Conservation (phyloP, 23 red algal species). For the Gracilaria domingensis region DNA sequence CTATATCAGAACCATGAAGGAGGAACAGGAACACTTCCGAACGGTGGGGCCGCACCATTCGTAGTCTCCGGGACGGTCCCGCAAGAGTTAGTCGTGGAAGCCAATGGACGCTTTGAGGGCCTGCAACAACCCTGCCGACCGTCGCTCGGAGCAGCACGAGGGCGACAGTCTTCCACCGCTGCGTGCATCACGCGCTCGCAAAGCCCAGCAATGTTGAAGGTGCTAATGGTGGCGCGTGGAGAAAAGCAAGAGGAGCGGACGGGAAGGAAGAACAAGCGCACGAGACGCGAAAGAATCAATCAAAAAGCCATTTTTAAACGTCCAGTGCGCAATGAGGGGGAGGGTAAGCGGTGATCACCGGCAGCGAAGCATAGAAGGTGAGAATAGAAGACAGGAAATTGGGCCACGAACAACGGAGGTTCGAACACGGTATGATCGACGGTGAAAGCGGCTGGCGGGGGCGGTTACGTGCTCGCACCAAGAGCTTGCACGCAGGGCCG, state of each 20-base stretch:
- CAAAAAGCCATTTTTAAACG: neutral
- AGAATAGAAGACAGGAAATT: neutral
- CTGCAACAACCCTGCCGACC: neutral
- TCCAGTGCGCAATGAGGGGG: neutral
- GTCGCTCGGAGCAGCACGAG: neutral
- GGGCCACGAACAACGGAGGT: no score
- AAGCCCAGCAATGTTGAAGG: neutral
- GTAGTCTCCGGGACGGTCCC: no score
- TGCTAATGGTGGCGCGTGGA: neutral
- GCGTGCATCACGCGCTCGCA: neutral
- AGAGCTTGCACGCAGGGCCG: neutral
- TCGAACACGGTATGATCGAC: neutral
- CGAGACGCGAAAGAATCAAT: no score
- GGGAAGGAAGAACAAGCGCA: neutral
- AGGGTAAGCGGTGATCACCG: neutral
- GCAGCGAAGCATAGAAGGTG: no score
- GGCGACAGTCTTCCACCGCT: neutral
- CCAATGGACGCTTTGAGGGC: neutral
- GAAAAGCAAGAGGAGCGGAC: neutral
- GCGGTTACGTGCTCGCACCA: neutral
- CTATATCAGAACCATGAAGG: conserved; percentile 39
- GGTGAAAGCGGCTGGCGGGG: neutral
- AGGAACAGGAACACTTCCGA: conserved; percentile 14
- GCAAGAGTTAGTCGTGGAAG: neutral
- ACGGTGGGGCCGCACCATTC: neutral